phyloP scores from a whole-genome alignment of 108 stramenopile species.

The Skeletonema menzelii region DNA sequence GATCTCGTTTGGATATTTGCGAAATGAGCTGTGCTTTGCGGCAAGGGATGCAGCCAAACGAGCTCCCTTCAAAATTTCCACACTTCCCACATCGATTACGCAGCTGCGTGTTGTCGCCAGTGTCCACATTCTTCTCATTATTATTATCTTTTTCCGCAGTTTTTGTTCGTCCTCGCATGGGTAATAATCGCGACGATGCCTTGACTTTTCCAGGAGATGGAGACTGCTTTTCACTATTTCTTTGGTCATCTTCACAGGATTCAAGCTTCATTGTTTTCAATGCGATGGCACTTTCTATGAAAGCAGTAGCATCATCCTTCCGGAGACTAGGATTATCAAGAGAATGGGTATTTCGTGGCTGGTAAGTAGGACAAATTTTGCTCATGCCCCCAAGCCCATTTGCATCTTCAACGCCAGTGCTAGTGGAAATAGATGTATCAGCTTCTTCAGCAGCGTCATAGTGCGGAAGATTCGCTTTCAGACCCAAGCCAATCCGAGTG shows the following conservation, averaged over 20 bases:
- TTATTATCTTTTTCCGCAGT: constrained; percentile 10
- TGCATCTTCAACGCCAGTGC: neutral
- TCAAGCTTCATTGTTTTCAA: constrained; percentile 58
- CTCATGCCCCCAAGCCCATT: neutral
- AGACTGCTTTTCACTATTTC: constrained; percentile 2
- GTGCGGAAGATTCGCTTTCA: constrained; percentile 38
- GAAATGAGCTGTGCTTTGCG: constrained; percentile 64
- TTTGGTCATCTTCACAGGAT: neutral
- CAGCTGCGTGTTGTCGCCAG: neutral
- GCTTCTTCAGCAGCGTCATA: constrained; percentile 10
- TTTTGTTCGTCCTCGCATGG: constrained; percentile 40
- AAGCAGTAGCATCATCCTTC: constrained; percentile 66
- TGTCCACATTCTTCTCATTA: constrained; percentile 1
- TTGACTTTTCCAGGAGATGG: constrained; percentile 15
- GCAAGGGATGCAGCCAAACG: constrained; percentile 71
- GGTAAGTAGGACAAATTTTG: constrained; percentile 32
- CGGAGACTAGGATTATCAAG: constrained; percentile 58
- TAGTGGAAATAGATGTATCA: neutral
- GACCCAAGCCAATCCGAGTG: constrained; percentile 76
- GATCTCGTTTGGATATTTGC: constrained; percentile 58
- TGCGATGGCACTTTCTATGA: constrained; percentile 67
- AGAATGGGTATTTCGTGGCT: constrained; percentile 27
- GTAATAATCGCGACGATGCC: constrained; percentile 9
- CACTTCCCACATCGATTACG: constrained; percentile 71
- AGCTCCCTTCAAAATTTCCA: constrained; percentile 47